Percentiles rank a stretch among this genome's conserved stretches.
These are phyloP conservation scores for Chalciporus piperatus DNA, from an alignment of 768 basidiomycete genomes.

Conservation along the genomic window DNA sequence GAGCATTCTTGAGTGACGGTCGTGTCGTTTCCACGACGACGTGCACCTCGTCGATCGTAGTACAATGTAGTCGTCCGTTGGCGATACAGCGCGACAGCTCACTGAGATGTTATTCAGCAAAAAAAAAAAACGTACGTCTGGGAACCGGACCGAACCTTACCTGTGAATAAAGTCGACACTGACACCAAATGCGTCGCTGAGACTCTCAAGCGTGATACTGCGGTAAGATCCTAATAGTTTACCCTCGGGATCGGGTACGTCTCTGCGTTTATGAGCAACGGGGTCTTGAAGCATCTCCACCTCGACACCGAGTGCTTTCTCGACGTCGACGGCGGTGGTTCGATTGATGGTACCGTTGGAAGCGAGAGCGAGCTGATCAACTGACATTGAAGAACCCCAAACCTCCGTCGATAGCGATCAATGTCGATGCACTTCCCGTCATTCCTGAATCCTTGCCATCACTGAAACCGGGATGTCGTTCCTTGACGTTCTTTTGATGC, in stretches of 20 bases:
- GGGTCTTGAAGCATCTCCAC: no score
- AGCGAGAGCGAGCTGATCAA: slow-evolving; percentile 40
- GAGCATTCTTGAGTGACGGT: no score
- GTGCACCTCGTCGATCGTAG: no score
- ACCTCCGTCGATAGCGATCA: no score
- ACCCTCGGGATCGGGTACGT: no score
- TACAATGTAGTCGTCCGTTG: slow-evolving; percentile 76
- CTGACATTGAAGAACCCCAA: no score
- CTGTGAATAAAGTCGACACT: slow-evolving; percentile 82
- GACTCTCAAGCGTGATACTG: slow-evolving; percentile 83
- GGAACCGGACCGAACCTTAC: slow-evolving; percentile 43
- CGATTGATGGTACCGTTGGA: slow-evolving; percentile 37
- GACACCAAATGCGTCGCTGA: slow-evolving; percentile 87
- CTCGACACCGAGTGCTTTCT: slow-evolving; percentile 37
- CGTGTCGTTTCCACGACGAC: no score
- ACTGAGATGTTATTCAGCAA: slow-evolving; percentile 38
- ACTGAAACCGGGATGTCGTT: no score
- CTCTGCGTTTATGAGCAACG: no score
- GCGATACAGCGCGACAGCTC: slow-evolving; percentile 94
- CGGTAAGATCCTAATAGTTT: slow-evolving; percentile 92
- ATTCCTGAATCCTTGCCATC: no score
- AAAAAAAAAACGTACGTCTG: neutral
- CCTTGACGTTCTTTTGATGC: no score
- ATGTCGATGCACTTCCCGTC: no score
- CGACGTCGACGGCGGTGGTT: slow-evolving; percentile 34